These are phyloP conservation scores for Ophiostoma angusticollis DNA, from an alignment of 2,329 filamentous ascomycete species.

Conservation along the genomic window DNA sequence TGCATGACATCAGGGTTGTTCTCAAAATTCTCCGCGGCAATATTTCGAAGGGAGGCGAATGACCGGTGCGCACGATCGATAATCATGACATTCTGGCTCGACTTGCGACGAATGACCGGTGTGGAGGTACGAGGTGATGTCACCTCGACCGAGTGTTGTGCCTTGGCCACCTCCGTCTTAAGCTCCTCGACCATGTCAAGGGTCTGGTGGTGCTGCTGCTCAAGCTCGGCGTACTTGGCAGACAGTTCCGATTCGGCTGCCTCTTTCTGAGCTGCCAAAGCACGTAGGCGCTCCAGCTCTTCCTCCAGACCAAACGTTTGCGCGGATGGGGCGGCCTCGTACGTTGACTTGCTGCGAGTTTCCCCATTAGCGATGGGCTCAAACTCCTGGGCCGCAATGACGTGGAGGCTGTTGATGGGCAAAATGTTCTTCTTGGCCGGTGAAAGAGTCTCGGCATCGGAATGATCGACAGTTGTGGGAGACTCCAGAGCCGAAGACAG, in stretches of 20 bases:
- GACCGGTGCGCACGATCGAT: constrained; percentile 87
- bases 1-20: constrained; percentile 72
- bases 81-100: constrained; percentile 74
- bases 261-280: constrained; percentile 64
- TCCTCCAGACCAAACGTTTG: no score
- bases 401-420: background rate
- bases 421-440: constrained; percentile 6
- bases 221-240: constrained; percentile 69
- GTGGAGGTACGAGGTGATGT: constrained; percentile 51
- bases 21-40: constrained; percentile 79
- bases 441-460: constrained; percentile 42
- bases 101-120: constrained; percentile 83
- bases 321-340: no score
- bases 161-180: constrained; percentile 71
- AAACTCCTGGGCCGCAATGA: background rate
- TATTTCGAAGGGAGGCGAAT: constrained; percentile 76
- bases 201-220: constrained; percentile 68
- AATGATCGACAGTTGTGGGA: constrained; percentile 49
- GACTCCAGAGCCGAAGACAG: constrained; percentile 78
- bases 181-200: constrained; percentile 82
- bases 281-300: constrained; percentile 61
- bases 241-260: constrained; percentile 59
- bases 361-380: no score
- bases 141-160: constrained; percentile 46
- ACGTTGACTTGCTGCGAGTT: no score